phyloP scores from a whole-genome alignment of 192 early-diverging fungal species.

The Backusella circina region DNA sequence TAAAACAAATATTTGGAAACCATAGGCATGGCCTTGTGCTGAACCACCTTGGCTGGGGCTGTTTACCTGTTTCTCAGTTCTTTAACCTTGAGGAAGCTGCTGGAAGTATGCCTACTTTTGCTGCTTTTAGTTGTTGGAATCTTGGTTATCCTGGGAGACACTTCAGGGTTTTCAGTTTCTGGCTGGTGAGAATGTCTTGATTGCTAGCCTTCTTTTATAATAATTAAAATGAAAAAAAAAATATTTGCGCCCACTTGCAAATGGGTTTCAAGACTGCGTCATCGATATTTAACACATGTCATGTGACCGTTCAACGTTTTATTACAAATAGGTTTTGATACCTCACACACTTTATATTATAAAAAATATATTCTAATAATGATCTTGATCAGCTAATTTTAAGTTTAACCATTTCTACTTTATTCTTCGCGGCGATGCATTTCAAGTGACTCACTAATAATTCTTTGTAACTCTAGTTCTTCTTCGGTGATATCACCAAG shows the following conservation, averaged over 20 bases:
- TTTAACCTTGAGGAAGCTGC: not conserved
- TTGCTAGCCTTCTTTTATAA: conserved; percentile 15
- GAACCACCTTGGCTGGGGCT: conserved; percentile 6
- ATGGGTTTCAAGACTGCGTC: not conserved
- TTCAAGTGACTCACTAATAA: not conserved
- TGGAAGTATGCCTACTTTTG: conserved; percentile 3
- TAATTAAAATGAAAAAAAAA: not conserved
- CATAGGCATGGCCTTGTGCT: conserved; percentile 24
- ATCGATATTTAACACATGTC: not conserved
- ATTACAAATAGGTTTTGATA: too few relatives aligned
- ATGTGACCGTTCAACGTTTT: conserved; percentile 8
- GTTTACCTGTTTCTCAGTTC: not conserved
- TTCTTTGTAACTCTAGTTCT: conserved; percentile 8
- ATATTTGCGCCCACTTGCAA: not conserved
- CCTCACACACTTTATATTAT: too few relatives aligned
- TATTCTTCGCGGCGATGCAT: not conserved
- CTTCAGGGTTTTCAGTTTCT: not conserved
- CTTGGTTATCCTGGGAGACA: not conserved
- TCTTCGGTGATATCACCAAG: not conserved
- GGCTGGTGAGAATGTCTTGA: conserved; percentile 7
- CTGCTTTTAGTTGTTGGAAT: not conserved
- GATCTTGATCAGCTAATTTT: not conserved
- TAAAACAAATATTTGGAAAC: conserved; percentile 23
- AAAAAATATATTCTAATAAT: not conserved
- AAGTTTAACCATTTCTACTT: not conserved